Evolutionary conservation across 148 eudicot genomes (phyloP).

Genomic region (Amaranthus cruentus): DNA sequence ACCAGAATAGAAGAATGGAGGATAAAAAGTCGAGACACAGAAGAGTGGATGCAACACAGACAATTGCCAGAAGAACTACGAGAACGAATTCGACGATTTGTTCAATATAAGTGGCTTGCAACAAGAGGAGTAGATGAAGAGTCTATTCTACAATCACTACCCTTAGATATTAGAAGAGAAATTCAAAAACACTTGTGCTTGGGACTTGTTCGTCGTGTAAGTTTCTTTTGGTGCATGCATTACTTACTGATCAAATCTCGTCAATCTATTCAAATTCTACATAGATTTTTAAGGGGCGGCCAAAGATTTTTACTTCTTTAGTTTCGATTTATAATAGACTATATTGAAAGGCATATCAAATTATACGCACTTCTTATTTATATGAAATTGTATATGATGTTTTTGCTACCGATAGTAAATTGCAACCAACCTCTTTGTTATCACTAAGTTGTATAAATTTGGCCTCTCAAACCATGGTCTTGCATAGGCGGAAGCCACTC

Average conservation of each 20-base stretch:
- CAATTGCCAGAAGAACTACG: slow-evolving; percentile 79
- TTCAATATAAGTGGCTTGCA: slow-evolving; percentile 88
- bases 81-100: slow-evolving; percentile 78
- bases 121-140: slow-evolving; percentile 98
- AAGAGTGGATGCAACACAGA: slow-evolving; percentile 92
- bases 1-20: slow-evolving; percentile 91
- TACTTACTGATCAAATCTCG: not conserved
- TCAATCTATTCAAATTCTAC: no score
- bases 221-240: slow-evolving; percentile 7
- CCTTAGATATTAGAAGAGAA: slow-evolving; percentile 71
- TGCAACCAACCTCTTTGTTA: no score
- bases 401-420: no score
- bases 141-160: slow-evolving; percentile 54
- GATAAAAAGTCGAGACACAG: slow-evolving; percentile 69
- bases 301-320: not conserved
- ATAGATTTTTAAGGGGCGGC: no score
- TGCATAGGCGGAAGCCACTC: no score
- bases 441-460: no score
- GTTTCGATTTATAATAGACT: no score
- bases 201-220: slow-evolving; percentile 88
- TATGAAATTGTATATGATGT: no score
- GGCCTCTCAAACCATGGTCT: no score
- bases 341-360: no score
- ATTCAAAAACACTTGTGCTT: slow-evolving; percentile 91
- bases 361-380: no score